These are phyloP conservation scores for Talinum fruticosum DNA, from an alignment of 148 eudicot genomes.

Conservation along the genomic window DNA sequence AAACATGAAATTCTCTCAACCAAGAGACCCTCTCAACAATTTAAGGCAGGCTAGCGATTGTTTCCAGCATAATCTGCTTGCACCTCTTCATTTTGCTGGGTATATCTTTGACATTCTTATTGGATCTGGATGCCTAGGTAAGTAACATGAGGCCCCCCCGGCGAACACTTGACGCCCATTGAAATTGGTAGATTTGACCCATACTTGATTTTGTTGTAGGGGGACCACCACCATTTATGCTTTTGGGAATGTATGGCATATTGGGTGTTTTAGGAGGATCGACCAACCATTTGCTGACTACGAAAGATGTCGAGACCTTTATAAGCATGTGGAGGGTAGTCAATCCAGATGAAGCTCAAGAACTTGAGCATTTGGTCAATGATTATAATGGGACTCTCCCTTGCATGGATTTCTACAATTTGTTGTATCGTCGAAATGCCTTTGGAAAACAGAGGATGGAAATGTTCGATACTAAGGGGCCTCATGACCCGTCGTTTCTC, in stretches of 20 bases:
- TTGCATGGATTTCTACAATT: neutral
- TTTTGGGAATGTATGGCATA: conserved; percentile 17
- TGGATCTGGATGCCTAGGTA: neutral
- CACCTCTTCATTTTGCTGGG: conserved; percentile 6
- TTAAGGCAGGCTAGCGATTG: conserved; percentile 17
- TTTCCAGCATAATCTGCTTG: conserved; percentile 1
- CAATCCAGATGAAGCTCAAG: neutral
- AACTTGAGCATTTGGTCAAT: neutral
- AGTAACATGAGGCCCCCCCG: neutral
- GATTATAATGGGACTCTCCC: neutral
- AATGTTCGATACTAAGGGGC: neutral
- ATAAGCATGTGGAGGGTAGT: neutral
- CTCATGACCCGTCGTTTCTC: conserved; percentile 9
- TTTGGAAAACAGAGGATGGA: conserved; percentile 2
- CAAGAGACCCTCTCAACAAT: neutral
- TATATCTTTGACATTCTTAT: neutral
- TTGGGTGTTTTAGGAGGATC: neutral
- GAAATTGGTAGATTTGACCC: neutral
- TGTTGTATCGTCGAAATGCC: neutral
- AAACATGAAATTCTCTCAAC: neutral
- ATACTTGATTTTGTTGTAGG: neutral
- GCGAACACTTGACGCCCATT: neutral
- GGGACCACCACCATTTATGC: conserved; percentile 7
- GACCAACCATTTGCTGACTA: neutral
- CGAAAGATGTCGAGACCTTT: neutral